Percentiles rank a stretch among this genome's conserved stretches.
phyloP scores from a whole-genome alignment of 257 asterid species.

The Gentiana dahurica region DNA sequence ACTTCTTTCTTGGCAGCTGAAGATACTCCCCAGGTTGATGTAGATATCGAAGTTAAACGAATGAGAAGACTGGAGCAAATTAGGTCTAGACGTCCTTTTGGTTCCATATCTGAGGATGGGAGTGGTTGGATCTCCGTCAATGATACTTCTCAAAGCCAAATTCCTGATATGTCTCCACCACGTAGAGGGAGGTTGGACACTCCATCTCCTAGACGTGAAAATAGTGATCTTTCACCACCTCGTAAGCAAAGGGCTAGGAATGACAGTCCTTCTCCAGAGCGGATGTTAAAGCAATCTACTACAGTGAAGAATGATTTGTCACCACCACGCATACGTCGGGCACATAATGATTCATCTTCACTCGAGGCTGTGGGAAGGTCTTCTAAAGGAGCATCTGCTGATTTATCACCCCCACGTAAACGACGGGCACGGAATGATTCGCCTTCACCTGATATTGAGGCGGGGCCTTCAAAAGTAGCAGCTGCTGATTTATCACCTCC shows the following conservation, averaged over 20 bases:
- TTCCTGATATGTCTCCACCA: conserved; percentile 20
- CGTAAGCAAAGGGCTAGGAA: conserved; percentile 33
- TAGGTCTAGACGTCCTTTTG: conserved; percentile 45
- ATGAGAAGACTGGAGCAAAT: conserved; percentile 69
- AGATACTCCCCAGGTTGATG: conserved; percentile 77
- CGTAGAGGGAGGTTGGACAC: conserved; percentile 14
- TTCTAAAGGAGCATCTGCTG: conserved; percentile 14
- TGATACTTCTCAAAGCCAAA: conserved; percentile 16
- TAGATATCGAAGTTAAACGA: conserved; percentile 74
- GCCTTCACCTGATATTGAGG: conserved; percentile 17
- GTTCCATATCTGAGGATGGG: conserved; percentile 82
- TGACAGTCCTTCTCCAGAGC: conserved; percentile 42
- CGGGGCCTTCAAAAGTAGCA: conserved; percentile 4
- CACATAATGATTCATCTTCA: conserved; percentile 21
- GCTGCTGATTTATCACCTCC: conserved; percentile 39
- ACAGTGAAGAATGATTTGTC: conserved; percentile 27
- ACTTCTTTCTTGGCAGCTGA: conserved; percentile 22
- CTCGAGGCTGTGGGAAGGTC: conserved; percentile 12
- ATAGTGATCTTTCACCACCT: conserved; percentile 37
- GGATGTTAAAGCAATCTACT: conserved; percentile 8
- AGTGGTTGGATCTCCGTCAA: conserved; percentile 85
- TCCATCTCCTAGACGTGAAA: conserved; percentile 18
- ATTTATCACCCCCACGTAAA: conserved; percentile 34
- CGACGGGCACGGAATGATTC: conserved; percentile 17
- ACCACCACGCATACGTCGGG: conserved; percentile 23